These are phyloP conservation scores for Cymbidium sinense DNA, from an alignment of 106 monocot genomes.

Conservation along the genomic window DNA sequence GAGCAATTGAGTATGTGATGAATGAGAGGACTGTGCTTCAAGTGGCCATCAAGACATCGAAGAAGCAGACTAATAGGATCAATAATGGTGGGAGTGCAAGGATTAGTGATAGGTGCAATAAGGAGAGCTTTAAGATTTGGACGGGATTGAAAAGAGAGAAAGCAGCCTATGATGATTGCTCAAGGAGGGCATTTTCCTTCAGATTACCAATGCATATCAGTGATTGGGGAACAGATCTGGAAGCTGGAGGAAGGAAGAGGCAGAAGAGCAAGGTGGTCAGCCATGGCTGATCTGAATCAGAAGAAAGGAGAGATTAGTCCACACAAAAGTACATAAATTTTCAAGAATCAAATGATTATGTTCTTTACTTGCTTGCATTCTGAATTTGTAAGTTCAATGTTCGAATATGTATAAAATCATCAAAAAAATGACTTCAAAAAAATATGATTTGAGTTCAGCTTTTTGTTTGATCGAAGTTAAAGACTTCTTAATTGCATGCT, in stretches of 20 bases:
- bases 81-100: slow-evolving; percentile 5
- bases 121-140: slow-evolving; percentile 79
- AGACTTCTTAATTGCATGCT: too few species aligned
- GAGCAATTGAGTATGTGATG: slow-evolving; percentile 74
- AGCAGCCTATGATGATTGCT: slow-evolving; percentile 7
- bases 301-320: too few species aligned
- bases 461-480: too few species aligned
- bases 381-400: too few species aligned
- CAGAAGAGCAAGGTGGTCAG: not conserved
- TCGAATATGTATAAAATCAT: too few species aligned
- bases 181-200: slow-evolving; percentile 35
- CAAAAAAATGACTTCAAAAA: too few species aligned
- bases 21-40: slow-evolving; percentile 44
- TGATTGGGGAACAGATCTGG: not conserved
- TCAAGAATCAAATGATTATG: too few species aligned
- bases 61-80: not conserved
- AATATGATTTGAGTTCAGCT: too few species aligned
- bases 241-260: not conserved
- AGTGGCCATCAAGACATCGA: slow-evolving; percentile 52
- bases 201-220: slow-evolving; percentile 6
- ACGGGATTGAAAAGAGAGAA: slow-evolving; percentile 18
- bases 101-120: slow-evolving; percentile 43
- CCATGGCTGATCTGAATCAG: too few species aligned
- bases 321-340: too few species aligned
- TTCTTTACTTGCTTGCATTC: too few species aligned